Base-by-base conservation (phyloP, 2,329 filamentous ascomycete genomes). In the Leptographium lundbergii region DNA sequence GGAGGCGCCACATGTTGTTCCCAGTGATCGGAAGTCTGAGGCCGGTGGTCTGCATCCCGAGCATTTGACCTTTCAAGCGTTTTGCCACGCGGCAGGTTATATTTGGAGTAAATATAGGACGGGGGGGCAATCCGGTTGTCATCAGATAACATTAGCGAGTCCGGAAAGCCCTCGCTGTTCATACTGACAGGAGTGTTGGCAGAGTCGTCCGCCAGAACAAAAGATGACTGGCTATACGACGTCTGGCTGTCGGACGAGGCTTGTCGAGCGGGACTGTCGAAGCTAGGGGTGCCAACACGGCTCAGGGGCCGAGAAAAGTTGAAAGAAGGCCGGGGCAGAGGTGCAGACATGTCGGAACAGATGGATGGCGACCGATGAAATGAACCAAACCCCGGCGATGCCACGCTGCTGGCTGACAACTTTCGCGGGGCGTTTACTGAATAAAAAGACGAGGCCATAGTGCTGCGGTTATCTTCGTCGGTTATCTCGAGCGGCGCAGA, bases 261-360 rank as follows among this genome's bases (percentile, higher is more conserved):
- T 67, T 87, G 83, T 42, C 84, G 76, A 11, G 77, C 76, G 54
- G 84, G 82, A 51, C 74, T 70, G n/a, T 86, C 81, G 64, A 79
- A 73, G 52, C 67, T 73, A 19, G 82, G 81, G 14, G 80, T 84
- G 62, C 83, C 84, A 61, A 84, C 81, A 68, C 86, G 80, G 70
- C 92, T 96, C 61, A 95, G 74, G 0, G 94, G 94, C 51, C 94
- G 82, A 0, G 94, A 97, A 70, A 97, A 97, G 72, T 99, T 97
- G 73, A 95, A 92, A 0, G 88, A 84, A 0, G 90, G 88, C 19
- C 86, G 81, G 14, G 86, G 83, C 42, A 91, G 68, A 11, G 71
- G 79, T 52, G 80, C 79, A 2, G 91, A 95, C 56, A 82, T 81
- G 62, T 96, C 89, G 1, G 92, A 97, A 62, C 85, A 85, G 45